Percentiles rank a stretch among this genome's conserved stretches.
Conservation (phyloP, 306 rosid genomes). For the Senna siamea region DNA sequence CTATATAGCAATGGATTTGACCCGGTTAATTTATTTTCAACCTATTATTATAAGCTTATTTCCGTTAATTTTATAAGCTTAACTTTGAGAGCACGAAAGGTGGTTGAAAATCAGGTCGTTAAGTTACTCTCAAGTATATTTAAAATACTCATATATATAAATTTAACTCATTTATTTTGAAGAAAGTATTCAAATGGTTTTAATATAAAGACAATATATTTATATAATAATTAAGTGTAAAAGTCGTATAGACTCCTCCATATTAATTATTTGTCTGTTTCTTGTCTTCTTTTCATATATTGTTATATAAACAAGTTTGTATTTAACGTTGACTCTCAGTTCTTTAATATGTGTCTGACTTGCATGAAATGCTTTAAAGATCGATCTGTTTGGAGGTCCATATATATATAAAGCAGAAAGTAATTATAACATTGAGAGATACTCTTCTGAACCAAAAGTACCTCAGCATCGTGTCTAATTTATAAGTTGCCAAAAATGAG, state of each 20-base stretch:
- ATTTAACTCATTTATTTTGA: too few species aligned
- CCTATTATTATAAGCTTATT: not conserved
- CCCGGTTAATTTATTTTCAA: not conserved
- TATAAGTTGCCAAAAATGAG: too few species aligned
- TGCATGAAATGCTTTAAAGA: not conserved
- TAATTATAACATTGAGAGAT: too few species aligned
- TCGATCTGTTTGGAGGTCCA: not conserved
- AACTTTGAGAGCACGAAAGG: not conserved
- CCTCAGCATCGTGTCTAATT: too few species aligned
- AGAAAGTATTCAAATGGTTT: too few species aligned
- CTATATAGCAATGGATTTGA: not conserved
- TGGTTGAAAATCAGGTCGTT: not conserved
- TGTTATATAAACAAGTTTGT: not conserved
- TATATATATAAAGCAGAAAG: too few species aligned
- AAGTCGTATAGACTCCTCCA: not conserved
- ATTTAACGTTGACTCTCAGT: not conserved
- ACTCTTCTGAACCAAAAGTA: too few species aligned
- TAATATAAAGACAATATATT: not conserved
- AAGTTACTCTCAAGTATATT: too few species aligned
- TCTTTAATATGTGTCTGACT: not conserved
- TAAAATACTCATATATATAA: too few species aligned
- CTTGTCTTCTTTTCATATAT: not conserved
- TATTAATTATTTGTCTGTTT: not conserved
- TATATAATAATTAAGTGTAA: not conserved
- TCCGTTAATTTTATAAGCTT: not conserved